These are phyloP conservation scores for Clonostachys solani DNA, from an alignment of 2,329 filamentous ascomycete species.

Conservation along the genomic window DNA sequence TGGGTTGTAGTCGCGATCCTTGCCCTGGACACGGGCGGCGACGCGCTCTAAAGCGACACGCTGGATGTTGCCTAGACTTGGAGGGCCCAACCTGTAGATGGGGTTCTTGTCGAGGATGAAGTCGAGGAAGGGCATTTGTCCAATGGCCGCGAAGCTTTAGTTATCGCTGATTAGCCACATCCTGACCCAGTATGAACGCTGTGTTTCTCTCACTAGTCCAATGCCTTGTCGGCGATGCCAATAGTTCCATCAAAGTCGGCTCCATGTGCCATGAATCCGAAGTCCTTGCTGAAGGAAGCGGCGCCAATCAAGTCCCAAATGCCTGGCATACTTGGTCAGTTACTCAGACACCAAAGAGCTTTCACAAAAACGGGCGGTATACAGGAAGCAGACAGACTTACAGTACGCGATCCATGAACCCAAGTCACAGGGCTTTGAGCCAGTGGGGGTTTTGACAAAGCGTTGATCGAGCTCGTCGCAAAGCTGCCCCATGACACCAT, in stretches of 20 bases:
- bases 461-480: constrained; percentile 15
- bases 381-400: constrained; percentile 4
- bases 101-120: constrained; percentile 15
- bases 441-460: constrained; percentile 11
- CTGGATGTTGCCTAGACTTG: constrained; percentile 11
- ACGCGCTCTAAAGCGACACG: constrained; percentile 10
- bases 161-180: constrained; percentile 11
- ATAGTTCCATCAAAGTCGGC: constrained; percentile 8
- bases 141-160: constrained; percentile 14
- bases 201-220: constrained; percentile 20
- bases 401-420: constrained; percentile 17
- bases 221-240: constrained; percentile 8
- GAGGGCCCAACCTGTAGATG: constrained; percentile 1
- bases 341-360: too few relatives aligned
- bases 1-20: constrained; percentile 8
- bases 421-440: constrained; percentile 5
- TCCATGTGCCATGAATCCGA: constrained; percentile 30
- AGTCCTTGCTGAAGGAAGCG: constrained; percentile 4
- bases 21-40: constrained; percentile 9
- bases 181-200: not conserved
- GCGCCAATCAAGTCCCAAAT: not conserved
- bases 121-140: constrained; percentile 19
- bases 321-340: too few relatives aligned
- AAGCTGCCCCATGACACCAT: constrained; percentile 21
- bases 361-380: too few relatives aligned